A percentile compares a stretch with the other conserved stretches of the same genome.
Evolutionary conservation across 169 alveolate species (phyloP).

Genomic region (Eimeria zaria): DNA sequence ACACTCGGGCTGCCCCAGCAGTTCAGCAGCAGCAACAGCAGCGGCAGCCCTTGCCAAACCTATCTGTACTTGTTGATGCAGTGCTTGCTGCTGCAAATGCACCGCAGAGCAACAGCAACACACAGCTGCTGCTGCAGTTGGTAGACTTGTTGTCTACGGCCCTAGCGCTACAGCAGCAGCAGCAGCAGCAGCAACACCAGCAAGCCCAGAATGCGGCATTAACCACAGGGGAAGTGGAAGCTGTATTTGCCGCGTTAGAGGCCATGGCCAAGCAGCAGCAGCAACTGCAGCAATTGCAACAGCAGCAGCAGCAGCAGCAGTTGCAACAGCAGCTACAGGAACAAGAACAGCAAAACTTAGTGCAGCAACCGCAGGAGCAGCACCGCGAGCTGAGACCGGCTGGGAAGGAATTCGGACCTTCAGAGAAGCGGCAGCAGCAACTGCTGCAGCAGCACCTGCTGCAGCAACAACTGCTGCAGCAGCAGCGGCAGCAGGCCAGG

Average conservation of each 20-base stretch:
- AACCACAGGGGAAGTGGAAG: constrained; percentile 25
- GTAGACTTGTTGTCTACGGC: constrained; percentile 46
- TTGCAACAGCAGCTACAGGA: constrained; percentile 10
- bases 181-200: constrained; percentile 69
- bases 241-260: constrained; percentile 31
- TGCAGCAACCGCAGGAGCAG: constrained; percentile 26
- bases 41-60: not conserved
- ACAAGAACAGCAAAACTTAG: not conserved
- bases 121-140: constrained; percentile 57
- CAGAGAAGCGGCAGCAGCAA: constrained; percentile 18
- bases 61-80: constrained; percentile 14
- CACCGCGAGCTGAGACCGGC: constrained; percentile 27
- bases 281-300: constrained; percentile 9
- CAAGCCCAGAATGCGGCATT: not conserved
- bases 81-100: constrained; percentile 63
- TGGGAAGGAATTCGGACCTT: not conserved
- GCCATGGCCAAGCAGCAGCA: constrained; percentile 46
- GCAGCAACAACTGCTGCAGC: constrained; percentile 34
- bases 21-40: constrained; percentile 66
- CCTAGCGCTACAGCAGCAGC: constrained; percentile 63
- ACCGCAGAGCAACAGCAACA: constrained; percentile 46
- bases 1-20: not conserved
- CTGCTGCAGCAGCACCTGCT: constrained; percentile 22
- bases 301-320: constrained; percentile 26
- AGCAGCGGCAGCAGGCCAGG: not conserved